Conservation (phyloP, 768 basidiomycete species). For the Udeniomyces megalosporus region DNA sequence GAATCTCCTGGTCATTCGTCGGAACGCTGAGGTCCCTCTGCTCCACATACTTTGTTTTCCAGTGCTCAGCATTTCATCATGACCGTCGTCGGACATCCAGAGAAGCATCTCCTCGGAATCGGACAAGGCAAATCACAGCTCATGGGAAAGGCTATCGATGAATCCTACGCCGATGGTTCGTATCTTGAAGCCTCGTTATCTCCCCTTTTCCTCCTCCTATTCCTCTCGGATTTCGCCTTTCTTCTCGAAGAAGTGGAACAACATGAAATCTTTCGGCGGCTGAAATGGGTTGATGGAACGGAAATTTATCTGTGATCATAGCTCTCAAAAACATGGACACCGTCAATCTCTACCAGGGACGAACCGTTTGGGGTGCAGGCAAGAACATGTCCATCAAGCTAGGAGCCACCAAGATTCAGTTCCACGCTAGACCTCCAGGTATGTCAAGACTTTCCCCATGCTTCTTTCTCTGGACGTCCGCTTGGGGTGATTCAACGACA, state of each 20-base stretch:
- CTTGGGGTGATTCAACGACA: too few relatives aligned
- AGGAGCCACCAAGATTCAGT: constrained; percentile 59
- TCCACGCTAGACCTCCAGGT: constrained; percentile 42
- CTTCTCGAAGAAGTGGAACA: too few relatives aligned
- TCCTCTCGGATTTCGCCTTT: too few relatives aligned
- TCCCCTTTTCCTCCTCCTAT: neutral
- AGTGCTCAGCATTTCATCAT: constrained; percentile 23
- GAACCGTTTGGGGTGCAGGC: constrained; percentile 70
- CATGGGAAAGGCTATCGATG: constrained; percentile 4
- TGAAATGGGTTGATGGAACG: too few relatives aligned
- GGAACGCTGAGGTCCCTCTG: too few relatives aligned
- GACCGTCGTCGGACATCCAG: constrained; percentile 28
- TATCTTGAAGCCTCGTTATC: neutral
- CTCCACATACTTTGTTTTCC: neutral
- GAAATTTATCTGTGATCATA: too few relatives aligned
- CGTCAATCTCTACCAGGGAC: constrained; percentile 81
- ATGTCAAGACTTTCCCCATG: constrained; percentile 8
- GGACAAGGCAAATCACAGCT: constrained; percentile 24
- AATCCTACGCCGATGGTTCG: constrained; percentile 2
- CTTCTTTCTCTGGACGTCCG: neutral
- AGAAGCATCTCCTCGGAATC: constrained; percentile 27
- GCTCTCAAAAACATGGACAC: constrained; percentile 80
- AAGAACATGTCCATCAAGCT: constrained; percentile 62
- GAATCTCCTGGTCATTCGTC: too few relatives aligned
- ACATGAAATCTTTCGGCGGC: too few relatives aligned